phyloP scores from a whole-genome alignment of 2,329 filamentous ascomycete species.

The Bimuria novae-zelandiae region DNA sequence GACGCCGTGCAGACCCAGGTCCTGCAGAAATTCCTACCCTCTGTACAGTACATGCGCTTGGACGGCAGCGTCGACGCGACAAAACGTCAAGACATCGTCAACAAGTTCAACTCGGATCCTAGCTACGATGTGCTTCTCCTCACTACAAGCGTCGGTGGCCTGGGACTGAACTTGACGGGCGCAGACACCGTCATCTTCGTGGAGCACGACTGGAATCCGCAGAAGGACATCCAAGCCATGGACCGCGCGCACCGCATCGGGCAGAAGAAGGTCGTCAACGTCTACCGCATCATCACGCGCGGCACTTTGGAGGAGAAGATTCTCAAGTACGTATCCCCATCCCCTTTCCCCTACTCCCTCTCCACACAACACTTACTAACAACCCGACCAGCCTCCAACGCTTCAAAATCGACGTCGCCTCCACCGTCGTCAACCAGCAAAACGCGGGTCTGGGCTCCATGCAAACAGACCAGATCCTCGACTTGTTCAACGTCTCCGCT shows the following conservation, averaged over 20 bases:
- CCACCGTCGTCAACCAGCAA: slow-evolving; percentile 97
- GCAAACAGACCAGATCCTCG: slow-evolving; percentile 98
- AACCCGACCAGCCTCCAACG: slow-evolving; percentile 74
- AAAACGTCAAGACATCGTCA: slow-evolving; percentile 95
- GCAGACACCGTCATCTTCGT: slow-evolving; percentile 99
- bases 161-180: slow-evolving; percentile 93
- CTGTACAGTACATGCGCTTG: slow-evolving; percentile 89
- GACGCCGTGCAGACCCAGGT: slow-evolving; percentile 98
- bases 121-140: slow-evolving; percentile 93
- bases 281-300: slow-evolving; percentile 93
- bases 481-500: slow-evolving; percentile 80
- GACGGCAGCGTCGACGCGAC: slow-evolving; percentile 92
- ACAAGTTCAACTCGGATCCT: slow-evolving; percentile 97
- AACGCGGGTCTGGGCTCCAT: slow-evolving; percentile 93
- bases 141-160: slow-evolving; percentile 91
- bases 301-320: slow-evolving; percentile 99
- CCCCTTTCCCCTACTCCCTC: background rate
- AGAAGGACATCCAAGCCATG: slow-evolving; percentile 98
- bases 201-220: slow-evolving; percentile 99
- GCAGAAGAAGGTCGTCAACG: slow-evolving; percentile 99
- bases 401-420: slow-evolving; percentile 99
- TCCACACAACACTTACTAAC: slow-evolving; percentile 14
- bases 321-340: slow-evolving; percentile 63
- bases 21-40: slow-evolving; percentile 85
- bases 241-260: slow-evolving; percentile 97